Percentiles rank a stretch among this genome's conserved stretches.
Conservation (phyloP, 768 basidiomycete species). For the Hortiboletus flavorubellus region DNA sequence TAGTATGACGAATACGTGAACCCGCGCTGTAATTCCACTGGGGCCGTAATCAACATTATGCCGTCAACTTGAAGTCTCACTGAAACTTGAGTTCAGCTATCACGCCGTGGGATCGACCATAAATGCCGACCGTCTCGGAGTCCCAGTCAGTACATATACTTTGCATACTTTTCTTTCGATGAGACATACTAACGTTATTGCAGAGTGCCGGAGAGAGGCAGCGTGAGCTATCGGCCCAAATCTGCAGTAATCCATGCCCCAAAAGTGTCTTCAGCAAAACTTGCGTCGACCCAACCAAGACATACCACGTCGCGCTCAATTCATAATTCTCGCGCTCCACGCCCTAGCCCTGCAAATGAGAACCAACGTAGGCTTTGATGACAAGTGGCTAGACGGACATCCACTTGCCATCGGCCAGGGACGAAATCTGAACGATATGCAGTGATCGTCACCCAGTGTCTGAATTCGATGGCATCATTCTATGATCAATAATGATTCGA, state of each 20-base stretch:
- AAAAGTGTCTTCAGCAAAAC: not conserved
- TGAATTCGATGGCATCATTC: constrained; percentile 5
- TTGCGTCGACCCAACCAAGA: constrained; percentile 6
- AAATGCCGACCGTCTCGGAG: not conserved
- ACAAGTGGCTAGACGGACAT: not conserved
- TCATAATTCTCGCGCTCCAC: constrained; percentile 1
- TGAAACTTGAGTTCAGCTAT: not conserved
- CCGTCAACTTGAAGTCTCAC: not conserved
- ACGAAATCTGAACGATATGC: constrained; percentile 1
- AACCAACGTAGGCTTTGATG: not conserved
- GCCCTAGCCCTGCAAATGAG: constrained; percentile 4
- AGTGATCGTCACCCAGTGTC: not conserved
- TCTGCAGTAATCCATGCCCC: not conserved
- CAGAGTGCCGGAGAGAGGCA: not conserved
- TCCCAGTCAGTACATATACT: not conserved
- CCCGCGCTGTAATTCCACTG: not conserved
- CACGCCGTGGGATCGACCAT: not conserved
- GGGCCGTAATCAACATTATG: constrained; percentile 12
- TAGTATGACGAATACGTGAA: not conserved
- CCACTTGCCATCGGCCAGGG: constrained; percentile 4
- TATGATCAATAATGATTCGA: constrained; percentile 10
- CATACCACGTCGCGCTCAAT: constrained; percentile 9
- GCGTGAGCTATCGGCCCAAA: not conserved
- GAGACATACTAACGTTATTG: constrained; percentile 5
- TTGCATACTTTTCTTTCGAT: not conserved